Evolutionary conservation across 768 basidiomycete species (phyloP).

Genomic region (Boletus barrowsii): DNA sequence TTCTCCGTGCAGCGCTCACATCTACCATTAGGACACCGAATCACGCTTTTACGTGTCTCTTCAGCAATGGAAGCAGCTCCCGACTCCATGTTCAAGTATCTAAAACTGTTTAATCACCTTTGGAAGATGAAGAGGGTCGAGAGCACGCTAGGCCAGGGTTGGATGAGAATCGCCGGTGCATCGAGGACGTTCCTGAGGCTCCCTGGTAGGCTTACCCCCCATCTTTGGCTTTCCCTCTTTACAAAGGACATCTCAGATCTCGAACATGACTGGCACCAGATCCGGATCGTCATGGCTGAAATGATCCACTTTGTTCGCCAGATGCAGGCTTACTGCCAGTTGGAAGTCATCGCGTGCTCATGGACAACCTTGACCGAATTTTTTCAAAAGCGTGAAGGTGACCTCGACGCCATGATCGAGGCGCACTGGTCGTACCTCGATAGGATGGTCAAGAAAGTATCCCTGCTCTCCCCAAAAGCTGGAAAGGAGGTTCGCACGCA

Average conservation of each 20-base stretch:
- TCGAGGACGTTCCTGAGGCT: slow-evolving; percentile 75
- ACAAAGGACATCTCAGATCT: slow-evolving; percentile 47
- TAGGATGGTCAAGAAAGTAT: slow-evolving; percentile 78
- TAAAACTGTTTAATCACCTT: slow-evolving; percentile 87
- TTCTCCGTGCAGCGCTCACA: background rate
- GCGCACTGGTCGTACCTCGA: slow-evolving; percentile 85
- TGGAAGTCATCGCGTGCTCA: slow-evolving; percentile 94
- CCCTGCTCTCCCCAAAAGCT: slow-evolving; percentile 64
- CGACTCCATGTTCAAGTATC: too few species aligned
- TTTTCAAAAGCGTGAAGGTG: slow-evolving; percentile 85
- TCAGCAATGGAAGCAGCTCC: slow-evolving; percentile 72
- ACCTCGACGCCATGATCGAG: slow-evolving; percentile 89
- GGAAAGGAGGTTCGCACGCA: slow-evolving; percentile 65
- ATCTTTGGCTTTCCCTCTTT: background rate
- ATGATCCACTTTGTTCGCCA: slow-evolving; percentile 98
- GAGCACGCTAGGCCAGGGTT: slow-evolving; percentile 68
- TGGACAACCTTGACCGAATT: slow-evolving; percentile 88
- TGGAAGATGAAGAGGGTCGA: slow-evolving; percentile 96
- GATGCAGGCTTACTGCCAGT: slow-evolving; percentile 89
- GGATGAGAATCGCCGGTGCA: slow-evolving; percentile 82
- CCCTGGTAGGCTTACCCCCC: slow-evolving; percentile 51
- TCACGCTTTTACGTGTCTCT: slow-evolving; percentile 77
- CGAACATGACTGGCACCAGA: slow-evolving; percentile 83
- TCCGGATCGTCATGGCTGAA: slow-evolving; percentile 82
- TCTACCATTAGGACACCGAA: slow-evolving; percentile 56